Conservation (phyloP, 1,284 basidiomycete genomes). For the Abortiporus biennis region DNA sequence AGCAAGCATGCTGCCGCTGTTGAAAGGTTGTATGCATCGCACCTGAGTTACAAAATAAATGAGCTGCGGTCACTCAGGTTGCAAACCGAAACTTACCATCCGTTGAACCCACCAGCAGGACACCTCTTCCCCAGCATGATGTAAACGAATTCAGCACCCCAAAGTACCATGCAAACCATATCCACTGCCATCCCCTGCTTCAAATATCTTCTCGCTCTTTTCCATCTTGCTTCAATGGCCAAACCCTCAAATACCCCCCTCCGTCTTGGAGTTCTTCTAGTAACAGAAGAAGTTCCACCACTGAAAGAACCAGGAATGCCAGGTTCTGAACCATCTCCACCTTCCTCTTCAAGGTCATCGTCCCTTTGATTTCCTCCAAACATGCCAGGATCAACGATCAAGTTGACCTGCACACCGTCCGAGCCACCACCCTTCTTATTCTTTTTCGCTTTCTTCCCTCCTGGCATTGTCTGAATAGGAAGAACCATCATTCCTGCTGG, state of each 20-base stretch:
- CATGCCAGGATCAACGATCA: conserved; percentile 61
- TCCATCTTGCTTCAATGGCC: conserved; percentile 61
- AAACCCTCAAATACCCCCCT: conserved; percentile 52
- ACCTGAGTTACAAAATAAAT: conserved; percentile 35
- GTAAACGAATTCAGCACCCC: conserved; percentile 54
- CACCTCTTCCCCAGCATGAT: conserved; percentile 57
- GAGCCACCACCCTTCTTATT: conserved; percentile 24
- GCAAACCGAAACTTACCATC: conserved; percentile 47
- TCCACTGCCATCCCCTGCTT: conserved; percentile 50
- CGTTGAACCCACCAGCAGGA: conserved; percentile 51
- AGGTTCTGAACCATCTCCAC: conserved; percentile 26
- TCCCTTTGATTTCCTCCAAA: conserved; percentile 34
- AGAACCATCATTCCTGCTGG: conserved; percentile 58
- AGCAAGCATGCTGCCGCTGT: conserved; percentile 54
- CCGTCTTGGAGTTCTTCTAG: conserved; percentile 27
- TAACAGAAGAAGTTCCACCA: too few relatives aligned
- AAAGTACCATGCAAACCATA: conserved; percentile 40
- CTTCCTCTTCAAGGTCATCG: conserved; percentile 25
- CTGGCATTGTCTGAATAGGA: conserved; percentile 44
- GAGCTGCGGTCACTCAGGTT: conserved; percentile 6
- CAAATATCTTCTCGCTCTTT: conserved; percentile 42
- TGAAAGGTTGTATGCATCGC: conserved; percentile 63
- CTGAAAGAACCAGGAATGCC: conserved; percentile 19
- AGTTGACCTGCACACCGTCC: conserved; percentile 56
- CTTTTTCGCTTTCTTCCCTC: conserved; percentile 32